Evolutionary conservation across 208 protist genomes (phyloP).

Genomic region (Trichomonas tenax): DNA sequence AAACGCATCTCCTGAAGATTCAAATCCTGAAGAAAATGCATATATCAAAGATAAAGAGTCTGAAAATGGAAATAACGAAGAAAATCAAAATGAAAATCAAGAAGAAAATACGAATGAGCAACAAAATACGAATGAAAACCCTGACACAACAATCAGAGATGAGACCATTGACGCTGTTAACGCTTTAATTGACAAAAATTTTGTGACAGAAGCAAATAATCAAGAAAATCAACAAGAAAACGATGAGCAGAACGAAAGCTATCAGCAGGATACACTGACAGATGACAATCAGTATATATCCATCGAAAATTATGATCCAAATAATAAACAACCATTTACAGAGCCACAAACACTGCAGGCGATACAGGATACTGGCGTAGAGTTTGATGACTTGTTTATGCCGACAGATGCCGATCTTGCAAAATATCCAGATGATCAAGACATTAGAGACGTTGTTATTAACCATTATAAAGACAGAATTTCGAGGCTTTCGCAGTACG

Average conservation of each 20-base stretch:
- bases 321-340: not conserved
- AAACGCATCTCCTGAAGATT: not conserved
- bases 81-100: not conserved
- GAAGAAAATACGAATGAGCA: not conserved
- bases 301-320: not conserved
- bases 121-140: not conserved
- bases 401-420: not conserved
- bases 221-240: not conserved
- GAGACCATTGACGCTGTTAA: not conserved
- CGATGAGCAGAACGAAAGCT: not conserved
- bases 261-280: not conserved
- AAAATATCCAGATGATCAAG: not conserved
- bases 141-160: not conserved
- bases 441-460: not conserved
- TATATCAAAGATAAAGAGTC: not conserved
- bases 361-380: not conserved
- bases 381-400: not conserved
- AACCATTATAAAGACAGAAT: not conserved
- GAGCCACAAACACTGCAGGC: not conserved
- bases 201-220: not conserved
- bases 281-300: not conserved
- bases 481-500: not conserved
- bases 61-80: not conserved
- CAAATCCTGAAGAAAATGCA: not conserved
- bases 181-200: not conserved